Conservation (phyloP, 129 eudicot species). For the Arctium lappa region DNA sequence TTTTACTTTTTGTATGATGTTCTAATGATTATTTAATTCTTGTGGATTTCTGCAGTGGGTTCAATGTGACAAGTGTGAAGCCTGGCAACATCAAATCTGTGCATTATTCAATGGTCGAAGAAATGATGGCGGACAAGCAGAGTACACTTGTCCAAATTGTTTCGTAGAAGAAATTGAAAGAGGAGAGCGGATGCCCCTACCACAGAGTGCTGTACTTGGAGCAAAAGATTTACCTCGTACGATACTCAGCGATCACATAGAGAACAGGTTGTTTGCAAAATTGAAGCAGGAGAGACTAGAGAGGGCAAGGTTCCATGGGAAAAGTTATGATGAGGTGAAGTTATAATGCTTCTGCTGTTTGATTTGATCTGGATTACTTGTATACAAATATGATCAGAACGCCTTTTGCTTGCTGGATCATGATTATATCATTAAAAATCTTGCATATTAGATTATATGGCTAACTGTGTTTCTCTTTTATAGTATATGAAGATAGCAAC, state of each 20-base stretch:
- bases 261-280: slow-evolving; percentile 54
- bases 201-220: slow-evolving; percentile 97
- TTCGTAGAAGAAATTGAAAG: slow-evolving; percentile 77
- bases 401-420: slow-evolving; percentile 4
- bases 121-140: slow-evolving; percentile 92
- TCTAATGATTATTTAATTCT: not conserved
- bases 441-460: not conserved
- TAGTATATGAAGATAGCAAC: not conserved
- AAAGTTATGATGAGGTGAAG: slow-evolving; percentile 79
- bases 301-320: slow-evolving; percentile 74
- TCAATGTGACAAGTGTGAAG: slow-evolving; percentile 98
- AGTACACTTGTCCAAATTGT: slow-evolving; percentile 97
- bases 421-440: not conserved
- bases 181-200: slow-evolving; percentile 87
- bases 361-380: not conserved
- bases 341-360: not conserved
- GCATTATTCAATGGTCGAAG: slow-evolving; percentile 94
- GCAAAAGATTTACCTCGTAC: slow-evolving; percentile 94
- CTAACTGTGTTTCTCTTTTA: not conserved
- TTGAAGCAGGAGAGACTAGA: slow-evolving; percentile 75
- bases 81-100: slow-evolving; percentile 99
- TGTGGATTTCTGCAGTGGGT: slow-evolving; percentile 78
- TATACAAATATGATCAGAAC: not conserved
- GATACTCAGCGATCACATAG: slow-evolving; percentile 88
- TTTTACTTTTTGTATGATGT: not conserved